A percentile compares a stretch with the other conserved stretches of the same genome.
Conservation (phyloP, 2,329 filamentous ascomycete species). For the Thelonectria olida region DNA sequence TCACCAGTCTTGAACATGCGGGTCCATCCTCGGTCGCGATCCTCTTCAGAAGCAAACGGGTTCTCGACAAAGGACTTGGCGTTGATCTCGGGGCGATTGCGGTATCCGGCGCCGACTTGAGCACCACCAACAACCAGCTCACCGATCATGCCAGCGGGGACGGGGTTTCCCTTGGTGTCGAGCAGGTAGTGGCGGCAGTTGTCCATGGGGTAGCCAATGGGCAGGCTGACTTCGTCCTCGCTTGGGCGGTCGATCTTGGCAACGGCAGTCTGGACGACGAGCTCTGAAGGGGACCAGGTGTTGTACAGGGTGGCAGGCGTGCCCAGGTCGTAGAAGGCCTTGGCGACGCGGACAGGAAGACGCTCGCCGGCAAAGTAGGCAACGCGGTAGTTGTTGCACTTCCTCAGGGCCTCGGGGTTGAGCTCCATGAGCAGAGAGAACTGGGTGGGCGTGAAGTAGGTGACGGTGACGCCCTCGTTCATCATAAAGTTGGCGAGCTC, state of each 20-base stretch:
- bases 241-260: constrained; percentile 26
- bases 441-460: constrained; percentile 38
- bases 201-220: constrained; percentile 36
- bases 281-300: constrained; percentile 36
- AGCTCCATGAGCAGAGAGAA: constrained; percentile 36
- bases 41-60: constrained; percentile 37
- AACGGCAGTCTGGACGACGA: constrained; percentile 36
- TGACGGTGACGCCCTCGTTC: constrained; percentile 29
- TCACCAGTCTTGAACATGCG: constrained; percentile 56
- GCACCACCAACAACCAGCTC: constrained; percentile 54
- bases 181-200: constrained; percentile 52
- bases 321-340: constrained; percentile 34
- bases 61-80: constrained; percentile 50
- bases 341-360: constrained; percentile 33
- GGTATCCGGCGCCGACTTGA: constrained; percentile 53
- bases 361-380: constrained; percentile 37
- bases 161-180: constrained; percentile 47
- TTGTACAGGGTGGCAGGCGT: constrained; percentile 35
- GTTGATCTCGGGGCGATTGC: constrained; percentile 56
- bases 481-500: constrained; percentile 37
- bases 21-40: constrained; percentile 37
- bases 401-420: constrained; percentile 28
- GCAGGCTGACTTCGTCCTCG: constrained; percentile 26
- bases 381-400: constrained; percentile 32
- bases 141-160: constrained; percentile 50